These are phyloP conservation scores for Ramalina intermedia DNA, from an alignment of 495 filamentous ascomycete species.

Conservation along the genomic window DNA sequence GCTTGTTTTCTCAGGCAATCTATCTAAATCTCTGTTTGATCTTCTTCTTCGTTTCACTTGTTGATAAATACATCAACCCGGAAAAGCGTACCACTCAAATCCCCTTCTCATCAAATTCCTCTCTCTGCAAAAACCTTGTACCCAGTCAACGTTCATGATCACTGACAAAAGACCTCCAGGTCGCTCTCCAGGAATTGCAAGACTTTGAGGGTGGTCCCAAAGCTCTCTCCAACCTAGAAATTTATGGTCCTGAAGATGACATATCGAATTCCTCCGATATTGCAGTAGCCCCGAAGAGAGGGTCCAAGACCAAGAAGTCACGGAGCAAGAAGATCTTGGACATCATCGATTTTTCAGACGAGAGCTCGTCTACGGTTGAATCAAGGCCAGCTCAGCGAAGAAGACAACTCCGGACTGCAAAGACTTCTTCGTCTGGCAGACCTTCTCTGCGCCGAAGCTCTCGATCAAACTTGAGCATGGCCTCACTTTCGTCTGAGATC, in stretches of 20 bases:
- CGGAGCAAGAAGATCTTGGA: slow-evolving; percentile 18
- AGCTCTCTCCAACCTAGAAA: not conserved
- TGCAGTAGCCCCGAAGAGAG: not conserved
- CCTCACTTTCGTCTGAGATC: slow-evolving; percentile 1
- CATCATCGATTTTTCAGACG: slow-evolving; percentile 15
- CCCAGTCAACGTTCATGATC: not conserved
- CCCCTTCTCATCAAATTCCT: not conserved
- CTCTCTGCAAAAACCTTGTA: not conserved
- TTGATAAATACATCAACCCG: not conserved
- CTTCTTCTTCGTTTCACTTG: not conserved
- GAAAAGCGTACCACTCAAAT: not conserved
- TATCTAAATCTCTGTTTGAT: not conserved
- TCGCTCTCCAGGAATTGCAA: slow-evolving; percentile 1
- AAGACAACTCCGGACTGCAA: not conserved
- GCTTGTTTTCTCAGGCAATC: not conserved
- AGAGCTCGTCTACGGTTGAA: slow-evolving; percentile 4
- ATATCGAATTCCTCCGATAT: slow-evolving; percentile 5
- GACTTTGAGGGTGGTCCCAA: slow-evolving; percentile 1
- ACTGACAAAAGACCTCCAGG: slow-evolving; percentile 2
- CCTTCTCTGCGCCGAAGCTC: not conserved
- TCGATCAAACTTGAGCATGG: slow-evolving; percentile 1
- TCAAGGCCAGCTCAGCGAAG: not conserved
- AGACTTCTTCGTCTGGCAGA: not conserved
- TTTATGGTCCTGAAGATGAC: not conserved
- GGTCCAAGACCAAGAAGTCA: not conserved